Evolutionary conservation across 805 yeast species (phyloP).

Genomic region (Candida dajiaensis): DNA sequence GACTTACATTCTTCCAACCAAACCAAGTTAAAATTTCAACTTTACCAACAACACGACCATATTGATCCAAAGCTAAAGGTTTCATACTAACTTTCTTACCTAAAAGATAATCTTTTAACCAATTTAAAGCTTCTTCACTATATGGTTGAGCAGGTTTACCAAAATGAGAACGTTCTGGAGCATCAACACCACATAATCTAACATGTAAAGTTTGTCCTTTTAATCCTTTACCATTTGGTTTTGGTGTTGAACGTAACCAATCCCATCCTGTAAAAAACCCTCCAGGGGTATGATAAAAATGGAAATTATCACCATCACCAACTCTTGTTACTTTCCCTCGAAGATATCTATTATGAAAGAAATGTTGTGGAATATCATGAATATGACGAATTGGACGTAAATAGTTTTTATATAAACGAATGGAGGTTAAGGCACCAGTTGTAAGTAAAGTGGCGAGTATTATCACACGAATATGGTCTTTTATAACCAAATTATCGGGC

Average conservation of each 20-base stretch:
- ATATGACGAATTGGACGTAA: conserved; percentile 47
- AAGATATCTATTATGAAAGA: conserved; percentile 39
- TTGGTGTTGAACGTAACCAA: conserved; percentile 71
- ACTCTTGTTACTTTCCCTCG: conserved; percentile 81
- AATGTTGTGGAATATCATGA: conserved; percentile 40
- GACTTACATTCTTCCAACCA: conserved; percentile 75
- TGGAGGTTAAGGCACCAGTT: conserved; percentile 36
- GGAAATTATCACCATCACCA: conserved; percentile 95
- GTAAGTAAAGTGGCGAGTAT: conserved; percentile 29
- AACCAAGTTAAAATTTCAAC: conserved; percentile 48
- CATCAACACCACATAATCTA: conserved; percentile 89
- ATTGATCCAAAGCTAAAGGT: conserved; percentile 82
- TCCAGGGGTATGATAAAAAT: conserved; percentile 91
- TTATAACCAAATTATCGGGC: too few species aligned
- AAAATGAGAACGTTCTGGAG: conserved; percentile 93
- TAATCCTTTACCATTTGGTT: conserved; percentile 35
- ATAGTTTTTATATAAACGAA: conserved; percentile 37
- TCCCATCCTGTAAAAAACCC: conserved; percentile 90
- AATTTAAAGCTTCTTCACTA: conserved; percentile 74
- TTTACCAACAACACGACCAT: conserved; percentile 79
- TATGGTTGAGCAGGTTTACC: conserved; percentile 90
- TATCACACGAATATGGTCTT: conserved; percentile 9
- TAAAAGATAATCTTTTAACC: conserved; percentile 63
- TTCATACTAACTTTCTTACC: conserved; percentile 68
- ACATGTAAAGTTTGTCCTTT: conserved; percentile 71